phyloP scores from a whole-genome alignment of 306 rosid species.

The Astragalus glycyphyllos region DNA sequence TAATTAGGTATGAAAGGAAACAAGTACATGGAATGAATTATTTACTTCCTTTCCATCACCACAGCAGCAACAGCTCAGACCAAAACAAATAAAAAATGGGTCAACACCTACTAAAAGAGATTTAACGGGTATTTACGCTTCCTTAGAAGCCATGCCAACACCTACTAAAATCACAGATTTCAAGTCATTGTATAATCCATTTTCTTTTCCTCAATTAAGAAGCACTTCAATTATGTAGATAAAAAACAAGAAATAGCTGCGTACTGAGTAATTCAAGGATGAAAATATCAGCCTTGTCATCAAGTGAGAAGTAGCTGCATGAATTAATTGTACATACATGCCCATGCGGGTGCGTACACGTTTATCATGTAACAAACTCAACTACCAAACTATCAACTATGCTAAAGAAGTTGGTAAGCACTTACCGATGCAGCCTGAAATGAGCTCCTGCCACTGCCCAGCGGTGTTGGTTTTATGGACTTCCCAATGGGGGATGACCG shows the following conservation, averaged over 20 bases:
- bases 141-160: slow-evolving; percentile 31
- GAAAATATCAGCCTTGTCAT: slow-evolving; percentile 9
- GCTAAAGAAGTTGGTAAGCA: slow-evolving; percentile 22
- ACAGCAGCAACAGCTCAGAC: slow-evolving; percentile 5
- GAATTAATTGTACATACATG: neutral
- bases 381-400: slow-evolving; percentile 14
- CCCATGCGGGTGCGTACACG: neutral
- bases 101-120: slow-evolving; percentile 25
- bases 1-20: slow-evolving; percentile 9
- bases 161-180: slow-evolving; percentile 15
- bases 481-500: slow-evolving; percentile 74
- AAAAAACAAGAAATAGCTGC: neutral
- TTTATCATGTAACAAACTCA: slow-evolving; percentile 18
- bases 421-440: slow-evolving; percentile 68
- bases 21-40: slow-evolving; percentile 16
- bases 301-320: slow-evolving; percentile 2
- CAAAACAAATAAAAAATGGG: slow-evolving; percentile 17
- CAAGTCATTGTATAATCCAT: slow-evolving; percentile 28
- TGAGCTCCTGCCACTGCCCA: slow-evolving; percentile 51
- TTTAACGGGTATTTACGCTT: slow-evolving; percentile 19
- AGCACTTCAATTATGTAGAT: slow-evolving; percentile 14
- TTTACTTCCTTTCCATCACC: slow-evolving; percentile 25
- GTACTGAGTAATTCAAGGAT: slow-evolving; percentile 12
- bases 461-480: slow-evolving; percentile 53
- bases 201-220: slow-evolving; percentile 34